Evolutionary conservation across 306 rosid genomes (phyloP), one percentile per base, ranked within the genome.

Genomic region (Dalbergia oliveri): DNA sequence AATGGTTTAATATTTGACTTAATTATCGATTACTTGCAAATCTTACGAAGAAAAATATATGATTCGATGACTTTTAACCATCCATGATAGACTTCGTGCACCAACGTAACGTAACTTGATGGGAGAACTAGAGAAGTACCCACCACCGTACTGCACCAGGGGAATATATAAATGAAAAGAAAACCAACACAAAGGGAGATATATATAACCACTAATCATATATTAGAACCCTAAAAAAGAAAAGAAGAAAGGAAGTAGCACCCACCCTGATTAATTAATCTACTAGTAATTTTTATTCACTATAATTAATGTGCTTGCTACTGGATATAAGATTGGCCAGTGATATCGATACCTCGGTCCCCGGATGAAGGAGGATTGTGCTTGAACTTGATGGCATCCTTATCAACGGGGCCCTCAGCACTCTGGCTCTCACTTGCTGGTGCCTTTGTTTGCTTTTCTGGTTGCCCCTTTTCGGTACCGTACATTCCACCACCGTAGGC

Each of bases 401-500:
- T 83, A 51, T 89, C 92, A 65, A 58, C 66, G 0, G 91, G 89
- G 4, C 93, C 92, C 60, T 92, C 93, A 21, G 97, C 93, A 69
- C 97, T 86, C 77, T 90, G 93, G n/a, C 75, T 90, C 9, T 90
- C 87, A 44, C 94, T 90, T 4, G 91, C 92, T 0, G 82, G 86
- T 53, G 91, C 57, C 43, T 88, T 88, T 19, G 18, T n/a, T 56
- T 73, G 79, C 23, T 50, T 12, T 62, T 70, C 18, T 5, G 66
- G 79, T 76, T 79, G 75, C 34, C 69, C 88, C 60, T 78, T 47
- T 3, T 88, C 92, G 0, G 87, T 64, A 2, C 86, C 97, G 75
- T 94, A 92, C 84, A 90, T 45, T 67, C 97, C 97, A 58, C 97
- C 97, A 9, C 97, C 97, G 33, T 90, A 90, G 1, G 96, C 96